Percentiles rank a stretch among this genome's conserved stretches.
phyloP scores from a whole-genome alignment of 805 yeast genomes.

The Nakazawaea pomicola region DNA sequence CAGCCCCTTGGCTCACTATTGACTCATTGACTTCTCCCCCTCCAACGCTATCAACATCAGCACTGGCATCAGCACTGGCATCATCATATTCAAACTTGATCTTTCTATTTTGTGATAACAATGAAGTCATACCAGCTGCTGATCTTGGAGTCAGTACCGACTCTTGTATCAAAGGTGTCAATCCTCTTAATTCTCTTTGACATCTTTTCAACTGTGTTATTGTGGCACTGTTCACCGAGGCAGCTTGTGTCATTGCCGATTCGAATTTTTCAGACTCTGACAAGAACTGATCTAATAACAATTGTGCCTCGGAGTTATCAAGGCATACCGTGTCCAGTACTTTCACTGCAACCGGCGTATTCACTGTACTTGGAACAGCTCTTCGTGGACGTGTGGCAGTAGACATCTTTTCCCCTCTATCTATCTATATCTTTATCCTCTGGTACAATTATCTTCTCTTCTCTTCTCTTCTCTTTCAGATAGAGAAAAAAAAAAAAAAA shows the following conservation, averaged over 20 bases:
- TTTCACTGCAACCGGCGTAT: conserved; percentile 40
- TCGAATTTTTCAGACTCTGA: conserved; percentile 18
- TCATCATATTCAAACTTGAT: conserved; percentile 17
- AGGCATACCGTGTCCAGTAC: conserved; percentile 19
- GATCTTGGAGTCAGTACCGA: conserved; percentile 5
- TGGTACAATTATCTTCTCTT: background rate
- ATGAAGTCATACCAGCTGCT: conserved; percentile 9
- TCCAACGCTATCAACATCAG: too few relatives aligned
- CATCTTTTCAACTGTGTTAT: conserved; percentile 30
- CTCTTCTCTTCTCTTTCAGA: background rate
- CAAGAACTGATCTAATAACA: conserved; percentile 21
- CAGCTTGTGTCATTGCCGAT: conserved; percentile 11
- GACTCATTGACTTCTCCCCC: conserved; percentile 4
- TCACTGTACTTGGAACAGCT: conserved; percentile 37
- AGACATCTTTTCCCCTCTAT: conserved; percentile 19
- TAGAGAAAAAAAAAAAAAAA: conserved; percentile 1
- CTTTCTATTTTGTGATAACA: conserved; percentile 16
- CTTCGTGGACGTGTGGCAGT: conserved; percentile 36
- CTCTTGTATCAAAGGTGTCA: conserved; percentile 29
- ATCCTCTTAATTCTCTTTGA: conserved; percentile 31
- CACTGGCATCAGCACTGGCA: conserved; percentile 5
- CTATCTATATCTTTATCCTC: background rate
- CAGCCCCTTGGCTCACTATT: background rate
- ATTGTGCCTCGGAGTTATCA: conserved; percentile 19
- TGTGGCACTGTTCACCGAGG: conserved; percentile 18